Base-by-base conservation (phyloP, 495 filamentous ascomycete genomes). In the Neurospora cerealis region DNA sequence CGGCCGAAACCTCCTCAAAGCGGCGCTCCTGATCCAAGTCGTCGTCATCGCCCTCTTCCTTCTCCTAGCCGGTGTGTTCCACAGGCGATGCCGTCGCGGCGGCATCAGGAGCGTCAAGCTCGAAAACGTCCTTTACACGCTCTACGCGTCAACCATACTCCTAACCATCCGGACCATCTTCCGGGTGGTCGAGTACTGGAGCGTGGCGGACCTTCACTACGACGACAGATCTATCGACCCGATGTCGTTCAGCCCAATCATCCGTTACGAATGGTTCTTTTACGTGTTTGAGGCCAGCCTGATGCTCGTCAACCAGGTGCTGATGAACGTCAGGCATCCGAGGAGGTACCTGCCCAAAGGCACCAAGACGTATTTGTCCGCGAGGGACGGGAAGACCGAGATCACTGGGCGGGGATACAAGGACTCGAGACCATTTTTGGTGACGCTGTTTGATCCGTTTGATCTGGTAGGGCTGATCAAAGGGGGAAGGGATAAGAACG, bases 201-300 rank as follows among this genome's bases (percentile, higher is more conserved):
- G 78, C 73, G 78, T 71, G 77, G 81, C 75, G 41, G 83, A 73
- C 79, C 78, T 77, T 69, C 83, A 74, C 73, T 79, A 69, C 41
- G 78, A 60, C 21, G n/a, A 62, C n/a, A 40, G 73, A 32, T 75
- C 71, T 15, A 72, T 77, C n/a, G 83, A 87, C 60, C 75, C 75
- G 0, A 70, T 70, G 69, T 75, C 69, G 6, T 71, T 85, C 17
- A 88, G 85, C 41, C 88, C 89, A 0, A 80, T 91, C 41, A 71
- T 91, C 62, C 87, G 88, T 36, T 87, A 91, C 70, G 91, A 93
- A 78, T 91, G 88, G 87, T 92, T 88, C 78, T 92, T 93, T 78
- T 93, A 88, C 81, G 83, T 93, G 41, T 93, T 93, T 74, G 92
- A 93, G 79, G 86, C 85, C 0, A 78, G 79, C 13, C 79, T 91